Percentiles rank a stretch among this genome's conserved stretches.
These are phyloP conservation scores for Tripterygium wilfordii DNA, from an alignment of 177 flowering plant genomes.

Conservation along the genomic window DNA sequence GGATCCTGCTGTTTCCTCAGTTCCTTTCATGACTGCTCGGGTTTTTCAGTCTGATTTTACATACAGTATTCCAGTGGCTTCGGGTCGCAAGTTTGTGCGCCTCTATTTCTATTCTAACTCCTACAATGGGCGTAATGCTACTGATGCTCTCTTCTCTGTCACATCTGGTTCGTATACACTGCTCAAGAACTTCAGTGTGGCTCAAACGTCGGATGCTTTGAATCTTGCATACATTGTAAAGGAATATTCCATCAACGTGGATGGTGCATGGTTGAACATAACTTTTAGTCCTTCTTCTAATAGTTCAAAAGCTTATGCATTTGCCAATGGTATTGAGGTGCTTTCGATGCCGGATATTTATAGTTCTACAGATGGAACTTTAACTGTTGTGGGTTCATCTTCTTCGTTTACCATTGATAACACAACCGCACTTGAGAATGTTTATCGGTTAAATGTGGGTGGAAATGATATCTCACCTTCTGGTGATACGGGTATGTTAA, in stretches of 20 bases:
- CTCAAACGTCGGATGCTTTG: constrained; percentile 57
- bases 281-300: constrained; percentile 62
- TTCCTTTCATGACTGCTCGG: constrained; percentile 85
- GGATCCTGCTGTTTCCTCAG: constrained; percentile 51
- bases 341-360: constrained; percentile 83
- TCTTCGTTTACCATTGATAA: constrained; percentile 34
- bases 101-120: constrained; percentile 78
- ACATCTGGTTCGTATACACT: constrained; percentile 50
- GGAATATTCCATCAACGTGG: constrained; percentile 67
- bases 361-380: constrained; percentile 22
- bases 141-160: constrained; percentile 61
- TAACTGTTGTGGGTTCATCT: constrained; percentile 32
- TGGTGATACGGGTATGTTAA: constrained; percentile 65
- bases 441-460: constrained; percentile 82
- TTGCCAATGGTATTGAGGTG: constrained; percentile 90
- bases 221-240: constrained; percentile 53
- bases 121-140: constrained; percentile 41
- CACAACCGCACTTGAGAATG: constrained; percentile 64
- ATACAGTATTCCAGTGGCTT: constrained; percentile 62
- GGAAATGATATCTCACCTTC: constrained; percentile 69
- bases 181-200: constrained; percentile 73
- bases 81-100: constrained; percentile 77
- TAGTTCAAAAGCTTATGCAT: constrained; percentile 55
- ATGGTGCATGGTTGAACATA: constrained; percentile 35
- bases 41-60: constrained; percentile 58